Evolutionary conservation across 306 rosid species (phyloP), one percentile per base, ranked within the genome.

Genomic region (Ormosia semicastrata): DNA sequence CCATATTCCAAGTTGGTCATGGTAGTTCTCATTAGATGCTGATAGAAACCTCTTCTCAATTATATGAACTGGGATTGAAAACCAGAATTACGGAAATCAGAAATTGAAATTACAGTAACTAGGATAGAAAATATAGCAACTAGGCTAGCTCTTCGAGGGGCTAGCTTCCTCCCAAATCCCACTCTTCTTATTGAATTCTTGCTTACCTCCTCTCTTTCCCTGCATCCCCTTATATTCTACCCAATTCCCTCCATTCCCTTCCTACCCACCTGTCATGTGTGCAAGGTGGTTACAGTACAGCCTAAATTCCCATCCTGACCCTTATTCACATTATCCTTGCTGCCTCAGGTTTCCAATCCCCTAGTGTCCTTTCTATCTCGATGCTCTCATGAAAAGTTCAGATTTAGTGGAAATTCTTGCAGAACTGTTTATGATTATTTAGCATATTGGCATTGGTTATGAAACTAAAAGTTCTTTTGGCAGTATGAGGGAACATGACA

Each of bases 401-500:
- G 41, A 66, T 68, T 36, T 41, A 24, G 49, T 53, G 71, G 37
- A 37, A 41, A 34, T 74, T 59, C 54, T 34, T 41, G 18, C 39
- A 30, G 56, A 64, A 37, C 6, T 40, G 58, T 43, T 65, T 57
- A 29, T 75, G 81, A 58, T 81, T 82, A 29, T 73, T 69, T 54
- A 57, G 54, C 46, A 63, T 83, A 71, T 71, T 54, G 72, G 70
- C 73, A 79, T 74, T 79, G 71, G 9, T 13, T 68, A 36, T 80
- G 50, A 84, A 83, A 76, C 71, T 84, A 43, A 77, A 59, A 18
- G 46, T 82, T 84, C 69, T 41, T 81, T 77, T 67, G 44, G 46
- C 89, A 95, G 99, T 85, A 95, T 91, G 99, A 89, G 98, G 87
- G 98, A 90, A 83, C 99, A 95, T 85, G 99, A 95, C 47, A 90